These are phyloP conservation scores for Eucalyptus paniculata DNA, from an alignment of 345 rosid species.

Conservation along the genomic window DNA sequence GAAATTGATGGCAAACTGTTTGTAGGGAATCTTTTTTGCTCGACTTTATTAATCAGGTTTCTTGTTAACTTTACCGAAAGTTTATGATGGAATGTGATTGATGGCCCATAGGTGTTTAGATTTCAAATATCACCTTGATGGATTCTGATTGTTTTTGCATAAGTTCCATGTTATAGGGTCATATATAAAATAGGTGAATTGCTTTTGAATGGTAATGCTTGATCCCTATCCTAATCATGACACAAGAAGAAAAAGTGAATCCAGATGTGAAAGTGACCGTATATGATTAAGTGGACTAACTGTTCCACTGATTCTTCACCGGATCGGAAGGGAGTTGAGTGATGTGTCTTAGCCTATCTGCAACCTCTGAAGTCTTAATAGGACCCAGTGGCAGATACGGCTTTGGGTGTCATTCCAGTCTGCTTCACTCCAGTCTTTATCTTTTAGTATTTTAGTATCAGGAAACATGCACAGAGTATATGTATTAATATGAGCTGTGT, in stretches of 20 bases:
- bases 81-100: background rate
- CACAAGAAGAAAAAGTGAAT: background rate
- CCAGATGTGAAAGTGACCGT: background rate
- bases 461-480: background rate
- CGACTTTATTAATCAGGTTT: background rate
- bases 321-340: background rate
- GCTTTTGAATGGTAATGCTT: background rate
- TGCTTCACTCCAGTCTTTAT: background rate
- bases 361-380: background rate
- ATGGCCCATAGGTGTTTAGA: background rate
- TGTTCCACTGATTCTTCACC: background rate
- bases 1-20: background rate
- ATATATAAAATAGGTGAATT: background rate
- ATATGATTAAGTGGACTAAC: background rate
- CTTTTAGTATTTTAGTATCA: background rate
- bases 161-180: background rate
- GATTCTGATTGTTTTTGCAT: background rate
- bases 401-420: background rate
- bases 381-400: background rate
- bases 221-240: background rate
- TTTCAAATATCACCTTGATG: background rate
- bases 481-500: background rate
- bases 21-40: background rate
- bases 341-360: background rate
- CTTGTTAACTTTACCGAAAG: background rate